Evolutionary conservation across 768 basidiomycete species (phyloP), one percentile per base, ranked within the genome.

Genomic region (Tricholoma hemisulphureum): DNA sequence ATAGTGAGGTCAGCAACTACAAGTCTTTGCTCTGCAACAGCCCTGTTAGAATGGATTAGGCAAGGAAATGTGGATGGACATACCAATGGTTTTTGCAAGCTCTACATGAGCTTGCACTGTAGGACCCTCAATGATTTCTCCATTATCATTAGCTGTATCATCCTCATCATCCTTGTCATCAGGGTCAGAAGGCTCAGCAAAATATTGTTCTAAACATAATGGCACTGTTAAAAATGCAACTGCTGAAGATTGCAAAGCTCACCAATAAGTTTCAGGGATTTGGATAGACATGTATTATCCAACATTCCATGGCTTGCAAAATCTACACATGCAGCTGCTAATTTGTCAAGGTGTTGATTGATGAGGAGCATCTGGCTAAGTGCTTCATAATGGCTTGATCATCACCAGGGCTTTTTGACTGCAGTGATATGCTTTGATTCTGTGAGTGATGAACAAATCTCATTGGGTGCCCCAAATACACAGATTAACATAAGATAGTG

Each of bases 401-500:
- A n/a, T n/a, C n/a, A n/a, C n/a, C n/a, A n/a, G n/a, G n/a, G n/a
- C n/a, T n/a, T n/a, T n/a, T n/a, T n/a, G n/a, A n/a, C n/a, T n/a
- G n/a, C n/a, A n/a, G n/a, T n/a, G n/a, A n/a, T n/a, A n/a, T n/a
- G n/a, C n/a, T n/a, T n/a, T n/a, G n/a, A n/a, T n/a, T n/a, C n/a
- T n/a, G n/a, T n/a, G n/a, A n/a, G n/a, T n/a, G n/a, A n/a, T n/a
- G n/a, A n/a, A n/a, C n/a, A n/a, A n/a, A n/a, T n/a, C n/a, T n/a
- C 41, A 43, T 71, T 70, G 2, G 63, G 69, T 11, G 68, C 58
- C 0, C 67, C 67, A 58, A 68, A 72, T 2, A 58, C 56, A 2
- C 53, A 31, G 14, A 70, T 70, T 1, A 13, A 31, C 14, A 48
- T 32, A 6, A 24, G 21, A 35, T 66, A 67, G 26, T 67, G 63